A percentile compares a stretch with the other conserved stretches of the same genome.
Conservation (phyloP, 257 asterid genomes). For the Solanum sejunctum region DNA sequence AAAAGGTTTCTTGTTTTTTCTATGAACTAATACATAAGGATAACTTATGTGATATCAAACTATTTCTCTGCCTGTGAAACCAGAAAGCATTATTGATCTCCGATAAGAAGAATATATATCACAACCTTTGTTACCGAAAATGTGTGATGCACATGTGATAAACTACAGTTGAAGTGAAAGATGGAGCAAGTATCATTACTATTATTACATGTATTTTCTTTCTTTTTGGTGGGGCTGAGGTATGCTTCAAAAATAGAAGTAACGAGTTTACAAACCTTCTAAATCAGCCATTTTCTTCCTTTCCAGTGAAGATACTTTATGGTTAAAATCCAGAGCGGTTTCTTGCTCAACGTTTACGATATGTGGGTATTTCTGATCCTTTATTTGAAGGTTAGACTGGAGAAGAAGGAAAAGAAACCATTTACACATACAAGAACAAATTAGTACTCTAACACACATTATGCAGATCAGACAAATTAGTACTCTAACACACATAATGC, state of each 20-base stretch:
- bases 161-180: not conserved
- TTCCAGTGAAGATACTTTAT: slow-evolving; percentile 25
- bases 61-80: not conserved
- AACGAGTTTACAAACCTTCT: slow-evolving; percentile 45
- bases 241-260: not conserved
- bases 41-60: not conserved
- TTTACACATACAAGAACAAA: slow-evolving; percentile 5
- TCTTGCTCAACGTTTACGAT: slow-evolving; percentile 58
- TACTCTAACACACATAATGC: not conserved
- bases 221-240: not conserved
- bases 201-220: not conserved
- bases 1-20: not conserved
- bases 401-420: slow-evolving; percentile 2
- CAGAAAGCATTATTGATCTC: not conserved
- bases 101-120: not conserved
- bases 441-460: not conserved
- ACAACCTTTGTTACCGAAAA: not conserved
- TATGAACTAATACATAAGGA: not conserved
- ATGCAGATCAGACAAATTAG: not conserved
- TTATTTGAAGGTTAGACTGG: slow-evolving; percentile 52
- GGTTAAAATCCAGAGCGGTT: slow-evolving; percentile 15
- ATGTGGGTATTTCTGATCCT: slow-evolving; percentile 71
- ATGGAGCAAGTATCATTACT: not conserved
- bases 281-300: slow-evolving; percentile 51
- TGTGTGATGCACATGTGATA: not conserved